Conservation (phyloP, 2,329 filamentous ascomycete species). For the Amphichorda felina region DNA sequence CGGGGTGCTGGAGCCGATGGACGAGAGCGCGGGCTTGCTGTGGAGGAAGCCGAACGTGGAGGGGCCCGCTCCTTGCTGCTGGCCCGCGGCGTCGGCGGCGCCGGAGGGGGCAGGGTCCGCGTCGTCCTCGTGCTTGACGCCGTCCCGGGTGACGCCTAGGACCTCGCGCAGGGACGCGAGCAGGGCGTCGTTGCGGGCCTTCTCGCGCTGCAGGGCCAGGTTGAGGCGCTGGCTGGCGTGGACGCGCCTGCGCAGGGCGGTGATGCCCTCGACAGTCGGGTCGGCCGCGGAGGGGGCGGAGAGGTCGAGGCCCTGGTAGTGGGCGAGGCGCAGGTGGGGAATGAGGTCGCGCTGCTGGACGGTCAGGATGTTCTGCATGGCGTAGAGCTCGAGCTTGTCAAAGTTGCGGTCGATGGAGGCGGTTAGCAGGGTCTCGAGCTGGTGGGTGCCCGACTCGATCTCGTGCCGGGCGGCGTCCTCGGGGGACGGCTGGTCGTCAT, state of each 20-base stretch:
- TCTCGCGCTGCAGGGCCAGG: slow-evolving; percentile 56
- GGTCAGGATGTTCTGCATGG: slow-evolving; percentile 72
- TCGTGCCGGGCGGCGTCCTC: slow-evolving; percentile 42
- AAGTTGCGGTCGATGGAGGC: slow-evolving; percentile 76
- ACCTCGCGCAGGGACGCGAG: slow-evolving; percentile 48
- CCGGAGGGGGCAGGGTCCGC: background rate
- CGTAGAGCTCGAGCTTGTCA: slow-evolving; percentile 81
- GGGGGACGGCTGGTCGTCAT: slow-evolving; percentile 21
- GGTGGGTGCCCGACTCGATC: slow-evolving; percentile 79
- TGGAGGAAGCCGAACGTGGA: slow-evolving; percentile 42
- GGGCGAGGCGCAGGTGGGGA: slow-evolving; percentile 67
- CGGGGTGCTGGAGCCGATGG: slow-evolving; percentile 39
- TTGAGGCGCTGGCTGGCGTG: slow-evolving; percentile 72
- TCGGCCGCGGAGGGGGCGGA: background rate
- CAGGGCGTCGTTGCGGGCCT: slow-evolving; percentile 58
- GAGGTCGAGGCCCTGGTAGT: slow-evolving; percentile 64
- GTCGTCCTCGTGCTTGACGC: slow-evolving; percentile 6
- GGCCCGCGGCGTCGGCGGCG: slow-evolving; percentile 6
- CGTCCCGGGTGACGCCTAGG: slow-evolving; percentile 18
- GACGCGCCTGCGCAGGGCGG: slow-evolving; percentile 59
- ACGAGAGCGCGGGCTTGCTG: slow-evolving; percentile 35
- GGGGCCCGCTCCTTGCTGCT: slow-evolving; percentile 9
- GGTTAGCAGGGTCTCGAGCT: slow-evolving; percentile 72
- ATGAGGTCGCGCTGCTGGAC: slow-evolving; percentile 53
- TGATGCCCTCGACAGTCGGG: slow-evolving; percentile 57